phyloP scores from a whole-genome alignment of 495 filamentous ascomycete genomes.

The Podospora pseudopauciseta region DNA sequence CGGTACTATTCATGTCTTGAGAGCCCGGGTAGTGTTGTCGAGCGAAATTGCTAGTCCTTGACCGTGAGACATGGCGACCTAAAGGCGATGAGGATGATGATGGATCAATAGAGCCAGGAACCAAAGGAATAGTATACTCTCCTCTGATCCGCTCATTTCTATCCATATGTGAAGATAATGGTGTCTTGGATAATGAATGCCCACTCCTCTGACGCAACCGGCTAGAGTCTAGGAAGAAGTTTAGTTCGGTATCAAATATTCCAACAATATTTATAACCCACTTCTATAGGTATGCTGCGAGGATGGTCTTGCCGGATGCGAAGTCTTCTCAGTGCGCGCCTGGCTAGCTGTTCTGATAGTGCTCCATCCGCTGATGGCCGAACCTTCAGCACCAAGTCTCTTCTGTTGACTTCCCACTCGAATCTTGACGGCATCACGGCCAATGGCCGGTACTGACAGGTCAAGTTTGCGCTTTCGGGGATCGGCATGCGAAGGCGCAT shows the following conservation, averaged over 20 bases:
- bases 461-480: not conserved
- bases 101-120: not conserved
- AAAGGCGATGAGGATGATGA: conserved; percentile 13
- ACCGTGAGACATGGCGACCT: conserved; percentile 19
- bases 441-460: not conserved
- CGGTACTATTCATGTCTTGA: conserved; percentile 20
- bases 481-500: not conserved
- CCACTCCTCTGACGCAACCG: not conserved
- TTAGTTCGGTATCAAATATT: not conserved
- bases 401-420: conserved; percentile 41
- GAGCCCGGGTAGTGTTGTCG: conserved; percentile 14
- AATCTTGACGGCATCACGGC: conserved; percentile 28
- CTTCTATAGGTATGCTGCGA: not conserved
- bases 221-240: not conserved
- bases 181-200: not conserved
- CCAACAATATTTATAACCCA: not conserved
- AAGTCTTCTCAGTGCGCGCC: not conserved
- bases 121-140: not conserved
- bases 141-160: not conserved
- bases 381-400: conserved; percentile 19
- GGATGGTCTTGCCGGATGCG: not conserved
- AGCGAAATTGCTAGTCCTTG: conserved; percentile 1
- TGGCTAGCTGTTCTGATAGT: not conserved
- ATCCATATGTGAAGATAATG: not conserved
- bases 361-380: not conserved